A percentile compares a stretch with the other conserved stretches of the same genome.
Conservation (phyloP, 2,329 filamentous ascomycete species). For the Cryoendolithus antarcticus region DNA sequence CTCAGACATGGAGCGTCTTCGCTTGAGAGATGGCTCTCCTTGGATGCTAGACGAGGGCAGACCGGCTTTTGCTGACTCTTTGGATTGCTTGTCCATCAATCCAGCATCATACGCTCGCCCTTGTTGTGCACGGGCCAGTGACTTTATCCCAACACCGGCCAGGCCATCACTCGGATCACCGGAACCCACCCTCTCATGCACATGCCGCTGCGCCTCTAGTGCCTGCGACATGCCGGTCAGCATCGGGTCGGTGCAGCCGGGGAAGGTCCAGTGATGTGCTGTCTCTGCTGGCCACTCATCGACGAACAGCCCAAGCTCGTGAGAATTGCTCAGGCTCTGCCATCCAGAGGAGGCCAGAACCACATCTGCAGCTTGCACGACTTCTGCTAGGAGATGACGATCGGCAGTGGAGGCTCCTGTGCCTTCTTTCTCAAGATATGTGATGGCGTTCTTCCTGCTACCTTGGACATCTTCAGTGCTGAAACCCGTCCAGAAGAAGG, state of each 20-base stretch:
- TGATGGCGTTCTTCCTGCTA: conserved; percentile 52
- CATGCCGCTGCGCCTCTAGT: conserved; percentile 42
- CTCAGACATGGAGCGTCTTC: conserved; percentile 4
- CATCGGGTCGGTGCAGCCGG: conserved; percentile 32
- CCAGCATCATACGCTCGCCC: conserved; percentile 2
- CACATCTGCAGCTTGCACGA: conserved; percentile 50
- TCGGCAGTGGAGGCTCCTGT: conserved; percentile 51
- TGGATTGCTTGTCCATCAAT: no score
- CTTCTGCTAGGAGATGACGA: conserved; percentile 45
- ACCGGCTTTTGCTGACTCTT: conserved; percentile 19
- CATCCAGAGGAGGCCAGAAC: conserved; percentile 52
- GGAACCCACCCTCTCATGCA: conserved; percentile 27
- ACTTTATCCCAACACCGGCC: conserved; percentile 18
- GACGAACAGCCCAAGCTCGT: conserved; percentile 68
- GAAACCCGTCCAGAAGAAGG: conserved; percentile 78
- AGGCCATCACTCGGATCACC: conserved; percentile 22
- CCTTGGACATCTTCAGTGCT: conserved; percentile 48
- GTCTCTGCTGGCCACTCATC: conserved; percentile 51
- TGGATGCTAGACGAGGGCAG: conserved; percentile 29
- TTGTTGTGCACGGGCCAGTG: conserved; percentile 12
- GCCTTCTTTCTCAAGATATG: conserved; percentile 53
- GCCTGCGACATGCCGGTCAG: conserved; percentile 48
- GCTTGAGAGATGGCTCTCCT: conserved; percentile 23
- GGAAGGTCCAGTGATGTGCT: conserved; percentile 55
- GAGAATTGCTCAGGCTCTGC: conserved; percentile 52